Conservation (phyloP, 2,329 filamentous ascomycete species). For the Lasiodiplodia hormozganensis region DNA sequence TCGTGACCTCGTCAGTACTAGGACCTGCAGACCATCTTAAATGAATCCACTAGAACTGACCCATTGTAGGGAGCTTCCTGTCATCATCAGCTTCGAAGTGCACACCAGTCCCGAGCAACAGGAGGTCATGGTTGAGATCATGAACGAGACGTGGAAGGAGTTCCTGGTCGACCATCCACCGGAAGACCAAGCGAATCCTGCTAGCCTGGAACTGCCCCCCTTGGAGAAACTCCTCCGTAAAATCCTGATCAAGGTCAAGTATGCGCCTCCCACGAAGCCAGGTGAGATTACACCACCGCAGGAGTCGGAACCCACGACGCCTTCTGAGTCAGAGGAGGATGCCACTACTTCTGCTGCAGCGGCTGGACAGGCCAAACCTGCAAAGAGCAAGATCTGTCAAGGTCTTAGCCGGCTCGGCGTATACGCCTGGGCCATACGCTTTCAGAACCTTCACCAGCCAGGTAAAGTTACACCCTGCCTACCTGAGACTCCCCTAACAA, state of each 20-base stretch:
- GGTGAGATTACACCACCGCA: conserved; percentile 29
- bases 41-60: not conserved
- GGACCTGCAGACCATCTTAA: not conserved
- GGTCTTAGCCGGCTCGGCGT: conserved; percentile 77
- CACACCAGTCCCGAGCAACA: conserved; percentile 85
- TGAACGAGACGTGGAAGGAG: conserved; percentile 84
- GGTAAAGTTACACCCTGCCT: conserved; percentile 43
- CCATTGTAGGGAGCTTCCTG: conserved; percentile 65
- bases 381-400: conserved; percentile 68
- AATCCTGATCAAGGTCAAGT: conserved; percentile 68
- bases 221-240: conserved; percentile 74
- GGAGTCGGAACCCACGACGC: conserved; percentile 39
- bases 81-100: conserved; percentile 93
- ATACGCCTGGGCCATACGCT: conserved; percentile 87
- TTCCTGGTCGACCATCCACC: conserved; percentile 70
- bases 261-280: conserved; percentile 47
- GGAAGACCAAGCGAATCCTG: conserved; percentile 51
- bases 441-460: conserved; percentile 73
- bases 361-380: conserved; percentile 24
- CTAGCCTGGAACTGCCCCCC: conserved; percentile 62
- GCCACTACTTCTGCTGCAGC: conserved; percentile 31
- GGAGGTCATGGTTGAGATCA: conserved; percentile 90
- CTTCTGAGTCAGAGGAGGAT: conserved; percentile 50
- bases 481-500: conserved; percentile 8
- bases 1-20: conserved; percentile 61